Evolutionary conservation across 2,329 filamentous ascomycete genomes (phyloP).

Genomic region (Monilinia polystroma): DNA sequence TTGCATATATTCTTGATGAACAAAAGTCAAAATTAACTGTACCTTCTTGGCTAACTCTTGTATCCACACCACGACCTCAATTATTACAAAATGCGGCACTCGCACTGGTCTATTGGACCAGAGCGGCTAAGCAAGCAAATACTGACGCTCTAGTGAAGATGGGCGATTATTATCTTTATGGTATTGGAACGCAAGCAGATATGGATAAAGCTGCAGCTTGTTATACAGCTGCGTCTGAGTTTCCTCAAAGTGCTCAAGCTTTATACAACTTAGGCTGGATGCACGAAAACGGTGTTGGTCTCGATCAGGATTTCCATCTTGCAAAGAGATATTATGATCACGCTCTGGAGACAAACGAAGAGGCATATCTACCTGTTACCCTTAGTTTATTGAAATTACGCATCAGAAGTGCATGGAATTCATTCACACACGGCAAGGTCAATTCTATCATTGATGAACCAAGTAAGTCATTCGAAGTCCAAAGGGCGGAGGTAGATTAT

Average conservation of each 20-base stretch:
- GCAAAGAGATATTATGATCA: constrained; percentile 96
- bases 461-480: constrained; percentile 53
- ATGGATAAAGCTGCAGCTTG: constrained; percentile 87
- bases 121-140: constrained; percentile 89
- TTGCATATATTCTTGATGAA: constrained; percentile 69
- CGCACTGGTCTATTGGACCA: constrained; percentile 84
- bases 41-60: constrained; percentile 40
- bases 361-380: constrained; percentile 91
- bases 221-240: constrained; percentile 89
- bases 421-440: constrained; percentile 81
- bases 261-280: constrained; percentile 99
- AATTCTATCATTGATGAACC: constrained; percentile 91
- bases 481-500: constrained; percentile 36
- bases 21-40: constrained; percentile 54
- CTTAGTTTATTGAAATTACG: constrained; percentile 84
- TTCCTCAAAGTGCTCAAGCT: constrained; percentile 87
- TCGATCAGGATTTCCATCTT: constrained; percentile 94
- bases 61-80: constrained; percentile 41
- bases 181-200: constrained; percentile 70
- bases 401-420: constrained; percentile 89
- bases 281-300: constrained; percentile 93
- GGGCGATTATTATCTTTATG: constrained; percentile 93
- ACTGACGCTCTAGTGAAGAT: constrained; percentile 95
- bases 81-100: constrained; percentile 56
- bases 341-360: constrained; percentile 84